A percentile compares a stretch with the other conserved stretches of the same genome.
phyloP scores from a whole-genome alignment of 73 alveolate species.

The Paramecium biaurelia region DNA sequence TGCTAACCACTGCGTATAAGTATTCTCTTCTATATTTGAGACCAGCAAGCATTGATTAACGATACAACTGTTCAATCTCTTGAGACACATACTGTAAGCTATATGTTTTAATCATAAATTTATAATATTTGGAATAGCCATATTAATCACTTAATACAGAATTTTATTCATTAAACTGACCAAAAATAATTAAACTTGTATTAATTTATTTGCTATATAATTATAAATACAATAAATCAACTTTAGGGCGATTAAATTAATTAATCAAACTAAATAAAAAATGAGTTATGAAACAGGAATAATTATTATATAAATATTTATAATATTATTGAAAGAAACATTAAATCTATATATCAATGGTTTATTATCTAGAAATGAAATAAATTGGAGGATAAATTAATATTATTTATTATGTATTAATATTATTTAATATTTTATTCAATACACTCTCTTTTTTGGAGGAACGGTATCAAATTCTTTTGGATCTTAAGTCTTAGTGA shows the following conservation, averaged over 20 bases:
- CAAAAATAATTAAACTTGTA: no score
- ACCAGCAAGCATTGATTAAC: background rate
- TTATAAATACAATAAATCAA: background rate
- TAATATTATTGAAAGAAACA: conserved; percentile 60
- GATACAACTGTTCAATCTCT: background rate
- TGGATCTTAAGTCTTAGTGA: conserved; percentile 67
- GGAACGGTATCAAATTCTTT: conserved; percentile 80
- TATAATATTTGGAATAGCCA: background rate
- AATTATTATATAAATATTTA: conserved; percentile 7
- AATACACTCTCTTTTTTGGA: conserved; percentile 82
- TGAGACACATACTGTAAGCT: background rate
- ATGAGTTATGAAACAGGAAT: background rate
- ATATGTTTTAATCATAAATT: conserved; percentile 7
- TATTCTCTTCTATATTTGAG: background rate
- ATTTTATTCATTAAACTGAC: background rate
- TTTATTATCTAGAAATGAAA: no score
- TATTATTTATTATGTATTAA: background rate
- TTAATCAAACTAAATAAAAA: background rate
- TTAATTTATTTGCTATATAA: no score
- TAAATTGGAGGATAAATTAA: background rate
- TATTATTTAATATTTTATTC: background rate
- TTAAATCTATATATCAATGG: no score
- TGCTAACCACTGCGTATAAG: background rate
- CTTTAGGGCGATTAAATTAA: background rate
- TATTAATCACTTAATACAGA: background rate